phyloP scores from a whole-genome alignment of 2,329 filamentous ascomycete genomes.

The Colletotrichum sp. region DNA sequence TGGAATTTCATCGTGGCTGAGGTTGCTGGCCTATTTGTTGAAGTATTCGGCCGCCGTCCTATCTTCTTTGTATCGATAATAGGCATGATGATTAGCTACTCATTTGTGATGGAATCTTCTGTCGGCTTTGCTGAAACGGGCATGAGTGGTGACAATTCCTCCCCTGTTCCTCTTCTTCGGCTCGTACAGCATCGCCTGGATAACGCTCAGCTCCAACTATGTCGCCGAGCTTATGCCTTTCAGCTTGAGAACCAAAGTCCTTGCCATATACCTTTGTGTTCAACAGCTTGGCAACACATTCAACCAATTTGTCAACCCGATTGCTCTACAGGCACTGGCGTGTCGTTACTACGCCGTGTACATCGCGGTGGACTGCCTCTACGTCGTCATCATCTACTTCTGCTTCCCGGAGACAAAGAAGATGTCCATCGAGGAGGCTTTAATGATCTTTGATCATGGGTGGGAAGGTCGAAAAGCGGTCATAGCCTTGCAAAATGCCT shows the following conservation, averaged over 20 bases:
- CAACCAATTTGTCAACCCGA: slow-evolving; percentile 40
- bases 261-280: slow-evolving; percentile 27
- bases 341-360: slow-evolving; percentile 48
- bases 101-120: too few relatives aligned
- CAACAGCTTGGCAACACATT: slow-evolving; percentile 19
- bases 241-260: slow-evolving; percentile 25
- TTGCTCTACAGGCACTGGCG: slow-evolving; percentile 36
- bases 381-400: slow-evolving; percentile 38
- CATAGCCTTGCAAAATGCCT: too few relatives aligned
- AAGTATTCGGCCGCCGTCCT: too few relatives aligned
- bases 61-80: too few relatives aligned
- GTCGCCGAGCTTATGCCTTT: slow-evolving; percentile 26
- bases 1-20: too few relatives aligned
- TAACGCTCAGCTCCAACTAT: slow-evolving; percentile 47
- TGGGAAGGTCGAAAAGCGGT: too few relatives aligned
- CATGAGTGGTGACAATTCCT: slow-evolving; percentile 47
- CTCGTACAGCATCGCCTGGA: slow-evolving; percentile 41
- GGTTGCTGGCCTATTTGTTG: too few relatives aligned
- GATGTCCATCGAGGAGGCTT: background rate
- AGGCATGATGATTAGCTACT: too few relatives aligned
- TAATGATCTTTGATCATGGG: background rate
- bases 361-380: slow-evolving; percentile 32
- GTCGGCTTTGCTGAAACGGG: too few relatives aligned
- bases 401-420: slow-evolving; percentile 34
- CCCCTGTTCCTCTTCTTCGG: slow-evolving; percentile 50